A percentile compares a stretch with the other conserved stretches of the same genome.
phyloP scores from a whole-genome alignment of 163 green algal genomes.

The Prototheca wickerhamii region DNA sequence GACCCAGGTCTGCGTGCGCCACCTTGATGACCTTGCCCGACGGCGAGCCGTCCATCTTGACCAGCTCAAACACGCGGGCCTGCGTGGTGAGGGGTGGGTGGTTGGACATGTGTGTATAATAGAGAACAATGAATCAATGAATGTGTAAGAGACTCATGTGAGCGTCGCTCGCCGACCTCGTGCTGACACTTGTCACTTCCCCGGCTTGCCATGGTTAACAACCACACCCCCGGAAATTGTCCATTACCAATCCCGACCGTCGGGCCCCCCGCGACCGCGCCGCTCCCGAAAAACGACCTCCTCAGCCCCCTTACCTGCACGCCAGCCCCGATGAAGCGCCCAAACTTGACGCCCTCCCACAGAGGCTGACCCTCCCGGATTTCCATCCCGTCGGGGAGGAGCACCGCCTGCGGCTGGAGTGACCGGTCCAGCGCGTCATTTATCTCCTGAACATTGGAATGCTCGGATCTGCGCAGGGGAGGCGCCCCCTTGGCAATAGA shows the following conservation, averaged over 20 bases:
- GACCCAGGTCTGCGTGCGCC: slow-evolving; percentile 18
- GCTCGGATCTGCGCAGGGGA: too few relatives aligned
- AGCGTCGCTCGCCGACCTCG: too few relatives aligned
- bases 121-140: too few relatives aligned
- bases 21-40: slow-evolving; percentile 34
- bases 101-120: too few relatives aligned
- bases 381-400: neutral
- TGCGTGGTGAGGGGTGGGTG: neutral
- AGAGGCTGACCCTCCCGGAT: slow-evolving; percentile 10
- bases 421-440: neutral
- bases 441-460: neutral
- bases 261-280: neutral
- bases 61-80: slow-evolving; percentile 35
- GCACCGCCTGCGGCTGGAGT: slow-evolving; percentile 3
- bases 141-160: too few relatives aligned
- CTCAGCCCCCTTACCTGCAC: slow-evolving; percentile 16
- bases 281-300: neutral
- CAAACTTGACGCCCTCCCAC: slow-evolving; percentile 18
- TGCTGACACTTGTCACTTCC: too few relatives aligned
- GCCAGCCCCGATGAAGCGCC: slow-evolving; percentile 16
- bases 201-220: too few relatives aligned
- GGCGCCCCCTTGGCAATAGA: too few relatives aligned
- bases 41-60: slow-evolving; percentile 11
- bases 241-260: neutral
- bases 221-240: neutral